Base-by-base conservation (phyloP, 2,329 filamentous ascomycete species). In the Lecanosticta acicola region DNA sequence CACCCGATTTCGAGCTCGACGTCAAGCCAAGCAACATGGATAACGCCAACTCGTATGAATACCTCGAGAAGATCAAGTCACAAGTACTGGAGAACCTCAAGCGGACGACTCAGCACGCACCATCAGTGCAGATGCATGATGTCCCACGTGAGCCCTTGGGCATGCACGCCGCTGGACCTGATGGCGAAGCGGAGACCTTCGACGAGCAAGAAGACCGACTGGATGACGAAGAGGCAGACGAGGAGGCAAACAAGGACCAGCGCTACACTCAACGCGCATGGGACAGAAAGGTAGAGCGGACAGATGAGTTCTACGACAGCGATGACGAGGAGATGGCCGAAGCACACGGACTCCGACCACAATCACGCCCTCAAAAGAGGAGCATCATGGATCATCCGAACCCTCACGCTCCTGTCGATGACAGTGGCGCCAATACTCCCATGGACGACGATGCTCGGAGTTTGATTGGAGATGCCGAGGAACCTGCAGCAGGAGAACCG, bases 231-330 rank as follows among this genome's bases (percentile, higher is more conserved):
- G 90, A 97, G 52, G 57, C 87, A 1, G 90, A 97, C 53, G 87
- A 88, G 43, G 90, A 96, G 54, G 79, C 87, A 57, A 89, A 93
- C 64, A 84, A 87, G 57, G 91, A 97, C 62, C 79, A 79, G 45
- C 84, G 91, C 19, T 81, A 84, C 67, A 94, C 88, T 0, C 79
- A 93, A 65, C 83, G 87, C 29, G 80, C 83, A 53, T 89, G 86
- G 74, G 91, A 97, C 53, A 83, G 89, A 66, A 82, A 79, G 39
- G 77, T 88, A 19, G 78, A 82, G 43, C 55, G 54, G 10, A 80
- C 87, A 5, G 86, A 85, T 57, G 91, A 96, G 62, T 80, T 90
- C 35, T 86, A 89, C 48, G 86, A 93, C 35, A 94, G 87, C 53
- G 89, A 94, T 50, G 88, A 95, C 49, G 91, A 97, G 58, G 88